These are phyloP conservation scores for Nitzschia sp. DNA, from an alignment of 108 stramenopile genomes.

Conservation along the genomic window DNA sequence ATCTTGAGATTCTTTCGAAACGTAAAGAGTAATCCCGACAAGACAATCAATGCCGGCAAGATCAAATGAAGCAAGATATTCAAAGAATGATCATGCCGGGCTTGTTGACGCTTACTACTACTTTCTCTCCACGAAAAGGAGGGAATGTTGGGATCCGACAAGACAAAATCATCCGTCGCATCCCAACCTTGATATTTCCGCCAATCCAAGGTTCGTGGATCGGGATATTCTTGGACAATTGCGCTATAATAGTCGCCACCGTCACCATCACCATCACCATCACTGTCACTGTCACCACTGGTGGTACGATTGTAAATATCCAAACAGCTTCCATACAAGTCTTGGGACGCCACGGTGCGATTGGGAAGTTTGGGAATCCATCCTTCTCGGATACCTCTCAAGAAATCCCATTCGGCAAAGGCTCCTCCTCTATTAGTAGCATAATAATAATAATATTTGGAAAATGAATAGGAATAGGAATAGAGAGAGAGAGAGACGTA, in stretches of 20 bases:
- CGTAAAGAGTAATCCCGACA: constrained; percentile 2
- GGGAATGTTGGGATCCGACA: constrained; percentile 35
- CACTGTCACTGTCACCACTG: too few relatives aligned
- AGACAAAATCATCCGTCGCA: constrained; percentile 35
- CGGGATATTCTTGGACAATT: constrained; percentile 64
- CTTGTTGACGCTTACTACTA: too few relatives aligned
- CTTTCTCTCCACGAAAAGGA: too few relatives aligned
- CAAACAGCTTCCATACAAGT: constrained; percentile 53
- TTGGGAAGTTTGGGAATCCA: constrained; percentile 61
- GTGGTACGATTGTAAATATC: constrained; percentile 50
- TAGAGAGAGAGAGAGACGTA: not conserved
- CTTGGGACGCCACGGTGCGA: constrained; percentile 25
- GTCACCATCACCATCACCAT: too few relatives aligned
- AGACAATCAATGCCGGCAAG: constrained; percentile 11
- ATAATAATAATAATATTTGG: not conserved
- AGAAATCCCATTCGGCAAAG: constrained; percentile 81
- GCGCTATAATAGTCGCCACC: constrained; percentile 40
- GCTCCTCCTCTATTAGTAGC: constrained; percentile 35
- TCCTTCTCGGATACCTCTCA: constrained; percentile 65
- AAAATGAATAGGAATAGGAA: not conserved
- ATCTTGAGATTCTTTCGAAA: not conserved
- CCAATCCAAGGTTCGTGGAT: constrained; percentile 38
- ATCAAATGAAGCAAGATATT: not conserved
- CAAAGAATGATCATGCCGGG: not conserved
- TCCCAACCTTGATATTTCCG: constrained; percentile 34